Base-by-base conservation (phyloP, 257 asterid species). In the Solanum chilense region DNA sequence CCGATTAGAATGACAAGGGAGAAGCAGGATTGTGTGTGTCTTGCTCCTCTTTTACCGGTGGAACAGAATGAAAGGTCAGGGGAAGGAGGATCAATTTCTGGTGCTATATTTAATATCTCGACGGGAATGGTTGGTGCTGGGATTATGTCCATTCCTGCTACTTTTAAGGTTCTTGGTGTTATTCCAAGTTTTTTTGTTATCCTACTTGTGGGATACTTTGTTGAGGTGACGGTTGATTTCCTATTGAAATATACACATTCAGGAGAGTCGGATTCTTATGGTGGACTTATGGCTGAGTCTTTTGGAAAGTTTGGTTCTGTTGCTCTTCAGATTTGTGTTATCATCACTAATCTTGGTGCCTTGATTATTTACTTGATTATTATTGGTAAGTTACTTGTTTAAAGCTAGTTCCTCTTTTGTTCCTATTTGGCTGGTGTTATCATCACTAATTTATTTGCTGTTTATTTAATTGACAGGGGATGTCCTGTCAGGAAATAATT, bases 71-170 rank as follows among this genome's bases (percentile, higher is more conserved):
- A 83, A 41, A 68, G 84, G 11, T 39, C 90, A 2, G 77, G 81
- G 37, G 95, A 97, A n/a, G 98, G 96, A 58, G 98, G 96, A 49
- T 92, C 98, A 56, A 88, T 96, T 69, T 91, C 92, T 7, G 98
- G 99, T 16, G 99, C 99, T 1, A 89, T 95, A 76, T 97, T 97
- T 90, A 97, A 97, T 88, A 92, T 96, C 12, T 93, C 99, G 0
- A 96, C 99, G 1, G 96, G 97, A 78, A 97, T 97, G 97, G 94
- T 97, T 39, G 99, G 99, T 16, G 98, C 99, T 0, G 99, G 99
- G 70, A 96, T 97, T 44, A 96, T 97, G 99, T 97, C 99, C 29
- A 94, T 97, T 66, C 99, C 99, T 23, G 98, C 99, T 2, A 94
- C 98, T 23, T 92, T 97, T 49, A 96, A 96, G 91, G 99, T 97